phyloP scores from a whole-genome alignment of 352 stramenopile genomes.

The Phytophthora tubulina region DNA sequence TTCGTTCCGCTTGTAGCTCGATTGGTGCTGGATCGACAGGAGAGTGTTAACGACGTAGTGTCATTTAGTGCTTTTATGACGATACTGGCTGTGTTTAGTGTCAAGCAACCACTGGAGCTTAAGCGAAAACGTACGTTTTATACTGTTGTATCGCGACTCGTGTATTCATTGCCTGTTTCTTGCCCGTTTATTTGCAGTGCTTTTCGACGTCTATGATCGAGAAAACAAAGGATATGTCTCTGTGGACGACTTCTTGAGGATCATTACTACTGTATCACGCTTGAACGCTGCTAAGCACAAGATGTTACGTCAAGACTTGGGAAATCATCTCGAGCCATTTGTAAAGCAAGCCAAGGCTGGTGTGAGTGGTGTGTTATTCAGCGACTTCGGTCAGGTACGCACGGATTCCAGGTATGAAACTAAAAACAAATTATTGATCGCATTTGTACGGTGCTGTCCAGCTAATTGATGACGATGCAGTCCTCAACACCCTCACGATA shows the following conservation, averaged over 20 bases:
- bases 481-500: slow-evolving; percentile 23
- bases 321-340: slow-evolving; percentile 27
- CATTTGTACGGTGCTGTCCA: slow-evolving; percentile 3
- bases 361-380: slow-evolving; percentile 13
- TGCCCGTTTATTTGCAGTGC: slow-evolving; percentile 24
- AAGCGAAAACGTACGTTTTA: slow-evolving; percentile 33
- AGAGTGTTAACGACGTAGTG: not conserved
- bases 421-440: not conserved
- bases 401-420: not conserved
- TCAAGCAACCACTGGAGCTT: slow-evolving; percentile 44
- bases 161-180: too few relatives aligned
- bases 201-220: slow-evolving; percentile 57
- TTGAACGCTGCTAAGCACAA: not conserved
- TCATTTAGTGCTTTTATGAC: slow-evolving; percentile 47
- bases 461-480: slow-evolving; percentile 32
- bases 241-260: slow-evolving; percentile 42
- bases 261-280: slow-evolving; percentile 29
- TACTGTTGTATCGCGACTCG: not conserved
- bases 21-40: slow-evolving; percentile 26
- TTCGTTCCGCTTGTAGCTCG: slow-evolving; percentile 33
- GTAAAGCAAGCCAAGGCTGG: slow-evolving; percentile 3
- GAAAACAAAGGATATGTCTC: slow-evolving; percentile 43
- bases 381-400: slow-evolving; percentile 34
- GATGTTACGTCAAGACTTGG: slow-evolving; percentile 10
- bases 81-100: slow-evolving; percentile 46